Percentiles rank a stretch among this genome's conserved stretches.
Conservation (phyloP, 2,329 filamentous ascomycete genomes). For the Penicillium sp. region DNA sequence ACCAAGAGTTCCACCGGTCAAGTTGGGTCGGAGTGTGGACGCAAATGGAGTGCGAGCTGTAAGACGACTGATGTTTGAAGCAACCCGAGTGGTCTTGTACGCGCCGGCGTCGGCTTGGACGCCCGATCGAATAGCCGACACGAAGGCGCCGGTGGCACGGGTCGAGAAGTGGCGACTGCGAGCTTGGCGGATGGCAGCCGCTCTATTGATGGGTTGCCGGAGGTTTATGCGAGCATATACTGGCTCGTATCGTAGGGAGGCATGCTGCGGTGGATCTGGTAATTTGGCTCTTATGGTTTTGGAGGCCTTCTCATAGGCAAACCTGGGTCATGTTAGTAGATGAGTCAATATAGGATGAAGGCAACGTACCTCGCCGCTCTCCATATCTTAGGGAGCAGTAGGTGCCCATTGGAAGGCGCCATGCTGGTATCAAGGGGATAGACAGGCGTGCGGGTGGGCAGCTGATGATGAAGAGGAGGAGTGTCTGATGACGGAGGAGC, state of each 20-base stretch:
- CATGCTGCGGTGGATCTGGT: conserved; percentile 38
- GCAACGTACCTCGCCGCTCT: conserved; percentile 46
- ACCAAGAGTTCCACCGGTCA: conserved; percentile 81
- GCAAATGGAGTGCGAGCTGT: conserved; percentile 81
- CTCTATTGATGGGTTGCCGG: conserved; percentile 59
- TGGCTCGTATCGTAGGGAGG: conserved; percentile 56
- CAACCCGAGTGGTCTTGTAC: conserved; percentile 57
- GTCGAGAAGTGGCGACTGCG: conserved; percentile 65
- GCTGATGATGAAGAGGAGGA: too few species aligned
- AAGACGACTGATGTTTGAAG: conserved; percentile 58
- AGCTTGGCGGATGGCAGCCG: conserved; percentile 61
- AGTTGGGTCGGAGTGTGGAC: conserved; percentile 81
- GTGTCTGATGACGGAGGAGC: conserved; percentile 1
- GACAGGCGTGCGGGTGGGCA: conserved; percentile 6
- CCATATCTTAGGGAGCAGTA: conserved; percentile 51
- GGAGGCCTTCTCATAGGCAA: conserved; percentile 49
- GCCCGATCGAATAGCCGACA: conserved; percentile 46
- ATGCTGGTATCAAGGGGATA: conserved; percentile 32
- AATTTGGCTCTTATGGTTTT: conserved; percentile 44
- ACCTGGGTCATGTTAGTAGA: conserved; percentile 37
- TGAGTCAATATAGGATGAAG: conserved; percentile 6
- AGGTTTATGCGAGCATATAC: conserved; percentile 56
- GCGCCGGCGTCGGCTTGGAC: conserved; percentile 50
- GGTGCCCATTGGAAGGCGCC: conserved; percentile 50
- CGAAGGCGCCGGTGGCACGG: conserved; percentile 49